These are phyloP conservation scores for Pugionium cornutum DNA, from an alignment of 345 rosid genomes.

Conservation along the genomic window DNA sequence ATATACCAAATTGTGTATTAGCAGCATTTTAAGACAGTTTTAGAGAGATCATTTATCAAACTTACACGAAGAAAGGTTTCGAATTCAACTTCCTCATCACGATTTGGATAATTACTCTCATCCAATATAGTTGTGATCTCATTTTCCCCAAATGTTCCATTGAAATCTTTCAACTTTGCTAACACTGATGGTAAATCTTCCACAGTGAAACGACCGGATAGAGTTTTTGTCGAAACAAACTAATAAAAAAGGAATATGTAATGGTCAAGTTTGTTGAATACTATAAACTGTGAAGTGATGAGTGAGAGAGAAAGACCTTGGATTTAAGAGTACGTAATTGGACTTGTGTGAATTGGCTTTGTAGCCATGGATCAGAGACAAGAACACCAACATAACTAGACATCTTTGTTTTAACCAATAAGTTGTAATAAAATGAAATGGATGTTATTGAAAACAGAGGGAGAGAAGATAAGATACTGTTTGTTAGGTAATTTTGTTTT, in stretches of 20 bases:
- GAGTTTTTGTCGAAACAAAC: slow-evolving; percentile 65
- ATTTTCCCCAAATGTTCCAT: slow-evolving; percentile 50
- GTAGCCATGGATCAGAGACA: slow-evolving; percentile 94
- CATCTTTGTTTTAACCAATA: slow-evolving; percentile 38
- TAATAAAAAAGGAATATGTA: slow-evolving; percentile 20
- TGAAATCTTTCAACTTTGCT: slow-evolving; percentile 59
- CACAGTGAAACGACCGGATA: slow-evolving; percentile 49
- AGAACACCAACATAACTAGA: slow-evolving; percentile 80
- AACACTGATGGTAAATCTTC: slow-evolving; percentile 62
- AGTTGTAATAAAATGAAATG: background rate
- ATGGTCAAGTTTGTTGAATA: background rate
- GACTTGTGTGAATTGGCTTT: slow-evolving; percentile 95
- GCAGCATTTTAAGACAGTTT: too few species aligned
- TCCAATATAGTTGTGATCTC: slow-evolving; percentile 59
- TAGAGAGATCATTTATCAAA: slow-evolving; percentile 12
- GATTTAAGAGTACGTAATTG: slow-evolving; percentile 85
- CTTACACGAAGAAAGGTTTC: slow-evolving; percentile 82
- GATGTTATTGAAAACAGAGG: too few species aligned
- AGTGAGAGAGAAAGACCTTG: slow-evolving; percentile 47
- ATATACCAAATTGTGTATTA: background rate
- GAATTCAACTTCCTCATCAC: slow-evolving; percentile 63
- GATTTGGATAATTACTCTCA: slow-evolving; percentile 40
- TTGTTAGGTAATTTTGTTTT: too few species aligned
- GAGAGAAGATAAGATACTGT: background rate
- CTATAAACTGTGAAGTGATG: background rate